Conservation (phyloP, 2,329 filamentous ascomycete genomes). For the Fusarium chlamydosporum region DNA sequence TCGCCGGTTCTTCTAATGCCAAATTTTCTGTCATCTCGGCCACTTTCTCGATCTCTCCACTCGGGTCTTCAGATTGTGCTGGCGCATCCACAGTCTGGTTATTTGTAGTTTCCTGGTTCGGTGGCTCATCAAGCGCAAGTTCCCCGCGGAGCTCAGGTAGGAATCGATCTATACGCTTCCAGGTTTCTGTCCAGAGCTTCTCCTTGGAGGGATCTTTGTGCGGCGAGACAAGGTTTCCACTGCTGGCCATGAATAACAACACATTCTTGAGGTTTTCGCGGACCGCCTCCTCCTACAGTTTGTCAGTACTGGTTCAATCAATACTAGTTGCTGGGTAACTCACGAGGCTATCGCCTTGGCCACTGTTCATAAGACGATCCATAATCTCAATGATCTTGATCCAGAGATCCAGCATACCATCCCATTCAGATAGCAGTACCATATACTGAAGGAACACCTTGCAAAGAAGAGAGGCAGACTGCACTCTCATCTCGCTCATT, state of each 20-base stretch:
- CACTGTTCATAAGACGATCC: constrained; percentile 96
- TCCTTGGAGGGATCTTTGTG: constrained; percentile 67
- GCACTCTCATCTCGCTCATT: constrained; percentile 95
- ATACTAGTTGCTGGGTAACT: constrained; percentile 54
- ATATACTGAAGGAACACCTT: constrained; percentile 97
- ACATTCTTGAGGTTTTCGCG: constrained; percentile 97
- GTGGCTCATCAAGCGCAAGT: constrained; percentile 65
- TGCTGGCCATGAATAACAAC: constrained; percentile 92
- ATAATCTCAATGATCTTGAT: constrained; percentile 92
- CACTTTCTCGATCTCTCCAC: constrained; percentile 14
- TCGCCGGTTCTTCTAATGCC: constrained; percentile 6
- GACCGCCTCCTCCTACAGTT: constrained; percentile 86
- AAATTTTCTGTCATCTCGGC: constrained; percentile 17
- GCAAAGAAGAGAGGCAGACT: constrained; percentile 90
- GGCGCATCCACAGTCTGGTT: constrained; percentile 1
- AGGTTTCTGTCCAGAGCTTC: constrained; percentile 73
- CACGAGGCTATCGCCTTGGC: constrained; percentile 90
- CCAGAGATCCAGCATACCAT: constrained; percentile 93
- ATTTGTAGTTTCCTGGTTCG: constrained; percentile 19
- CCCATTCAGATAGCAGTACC: constrained; percentile 85
- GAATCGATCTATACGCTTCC: constrained; percentile 76
- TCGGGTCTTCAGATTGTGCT: constrained; percentile 11
- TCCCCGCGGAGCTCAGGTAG: constrained; percentile 72
- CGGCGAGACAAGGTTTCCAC: constrained; percentile 84
- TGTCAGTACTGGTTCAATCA: constrained; percentile 18